phyloP scores from a whole-genome alignment of 805 yeast species.

The Ogataea ganodermae region DNA sequence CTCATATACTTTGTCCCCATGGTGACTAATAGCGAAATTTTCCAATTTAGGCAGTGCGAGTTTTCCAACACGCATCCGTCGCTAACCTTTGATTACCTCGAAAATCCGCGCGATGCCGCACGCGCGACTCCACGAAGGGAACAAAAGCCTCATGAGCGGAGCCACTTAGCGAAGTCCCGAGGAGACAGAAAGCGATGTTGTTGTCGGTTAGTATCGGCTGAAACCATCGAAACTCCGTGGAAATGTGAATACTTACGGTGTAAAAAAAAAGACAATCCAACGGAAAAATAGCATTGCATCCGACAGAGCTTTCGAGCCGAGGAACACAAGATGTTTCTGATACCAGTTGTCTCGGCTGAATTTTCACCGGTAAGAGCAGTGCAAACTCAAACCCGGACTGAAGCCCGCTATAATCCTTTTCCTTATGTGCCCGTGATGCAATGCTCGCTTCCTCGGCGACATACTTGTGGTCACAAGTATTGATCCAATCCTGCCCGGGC shows the following conservation, averaged over 20 bases:
- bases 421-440: too few relatives aligned
- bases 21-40: not conserved
- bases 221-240: not conserved
- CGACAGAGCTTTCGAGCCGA: not conserved
- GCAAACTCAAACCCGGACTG: not conserved
- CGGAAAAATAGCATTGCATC: not conserved
- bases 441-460: constrained; percentile 9
- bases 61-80: not conserved
- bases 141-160: too few relatives aligned
- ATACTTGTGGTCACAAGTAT: constrained; percentile 16
- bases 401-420: not conserved
- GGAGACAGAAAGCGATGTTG: too few relatives aligned
- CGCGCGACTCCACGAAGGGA: not conserved
- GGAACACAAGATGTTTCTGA: too few relatives aligned
- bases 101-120: constrained; percentile 1
- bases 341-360: too few relatives aligned
- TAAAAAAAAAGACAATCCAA: not conserved
- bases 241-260: constrained; percentile 8
- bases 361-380: not conserved
- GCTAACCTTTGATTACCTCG: constrained; percentile 1
- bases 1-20: not conserved
- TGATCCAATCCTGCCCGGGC: constrained; percentile 20
- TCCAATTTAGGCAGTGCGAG: not conserved
- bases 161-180: not conserved
- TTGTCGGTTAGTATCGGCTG: constrained; percentile 2